Percentiles rank a stretch among this genome's conserved stretches.
Evolutionary conservation across 1,139 yeast genomes (phyloP).

Genomic region (Hansenula sp.): DNA sequence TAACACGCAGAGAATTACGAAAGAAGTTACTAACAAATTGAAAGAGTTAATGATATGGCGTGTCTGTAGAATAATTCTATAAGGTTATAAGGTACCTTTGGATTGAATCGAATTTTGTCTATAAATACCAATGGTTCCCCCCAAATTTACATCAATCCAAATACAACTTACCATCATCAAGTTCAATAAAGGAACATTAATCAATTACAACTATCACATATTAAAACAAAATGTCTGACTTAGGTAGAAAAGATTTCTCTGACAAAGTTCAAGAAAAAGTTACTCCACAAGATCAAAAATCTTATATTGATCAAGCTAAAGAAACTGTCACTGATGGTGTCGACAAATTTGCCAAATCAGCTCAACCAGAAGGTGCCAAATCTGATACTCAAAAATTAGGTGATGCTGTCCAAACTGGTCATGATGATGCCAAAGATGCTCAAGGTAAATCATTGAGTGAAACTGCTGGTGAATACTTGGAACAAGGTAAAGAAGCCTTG

Average conservation of each 20-base stretch:
- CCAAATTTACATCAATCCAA: not conserved
- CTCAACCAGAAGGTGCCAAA: constrained; percentile 63
- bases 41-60: no score
- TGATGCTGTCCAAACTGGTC: constrained; percentile 50
- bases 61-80: no score
- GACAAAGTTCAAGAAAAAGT: constrained; percentile 64
- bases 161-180: not conserved
- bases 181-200: not conserved
- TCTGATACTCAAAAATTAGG: constrained; percentile 61
- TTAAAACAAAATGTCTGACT: constrained; percentile 53
- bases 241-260: constrained; percentile 71
- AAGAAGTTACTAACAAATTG: no score
- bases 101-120: no score
- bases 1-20: no score
- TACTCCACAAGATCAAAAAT: constrained; percentile 72
- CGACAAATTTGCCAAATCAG: constrained; percentile 58
- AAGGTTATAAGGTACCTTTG: no score
- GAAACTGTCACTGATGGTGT: constrained; percentile 62
- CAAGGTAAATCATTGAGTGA: constrained; percentile 40
- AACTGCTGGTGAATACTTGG: constrained; percentile 57
- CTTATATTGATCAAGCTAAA: constrained; percentile 60
- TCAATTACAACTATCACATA: not conserved
- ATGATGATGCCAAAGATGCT: constrained; percentile 42
- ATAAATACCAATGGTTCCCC: not conserved
- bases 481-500: constrained; percentile 56